phyloP scores from a whole-genome alignment of 1,284 basidiomycete genomes.

The Agroathelia rolfsii region DNA sequence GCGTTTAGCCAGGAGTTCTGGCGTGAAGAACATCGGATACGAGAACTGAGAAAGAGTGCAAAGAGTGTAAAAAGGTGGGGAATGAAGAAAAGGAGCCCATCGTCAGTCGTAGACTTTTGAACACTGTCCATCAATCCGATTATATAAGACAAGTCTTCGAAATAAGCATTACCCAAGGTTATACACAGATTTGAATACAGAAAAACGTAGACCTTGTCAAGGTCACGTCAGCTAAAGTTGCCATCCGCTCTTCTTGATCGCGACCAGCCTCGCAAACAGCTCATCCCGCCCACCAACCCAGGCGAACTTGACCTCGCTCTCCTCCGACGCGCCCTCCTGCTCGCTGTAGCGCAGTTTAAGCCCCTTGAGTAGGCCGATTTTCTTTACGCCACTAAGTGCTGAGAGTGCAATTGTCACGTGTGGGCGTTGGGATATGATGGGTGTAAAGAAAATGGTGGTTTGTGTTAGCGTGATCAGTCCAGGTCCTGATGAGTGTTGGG shows the following conservation, averaged over 20 bases:
- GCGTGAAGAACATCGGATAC: constrained; percentile 69
- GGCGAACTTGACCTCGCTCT: constrained; percentile 42
- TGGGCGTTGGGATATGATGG: constrained; percentile 35
- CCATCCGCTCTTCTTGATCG: constrained; percentile 33
- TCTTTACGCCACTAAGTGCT: constrained; percentile 47
- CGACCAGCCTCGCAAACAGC: constrained; percentile 57
- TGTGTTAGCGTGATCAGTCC: constrained; percentile 50
- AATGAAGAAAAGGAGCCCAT: too few species aligned
- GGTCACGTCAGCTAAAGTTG: too few species aligned
- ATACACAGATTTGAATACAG: too few species aligned
- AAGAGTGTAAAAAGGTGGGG: too few species aligned
- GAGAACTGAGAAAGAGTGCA: too few species aligned
- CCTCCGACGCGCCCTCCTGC: constrained; percentile 18
- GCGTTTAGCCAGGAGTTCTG: constrained; percentile 59
- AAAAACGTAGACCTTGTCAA: constrained; percentile 15
- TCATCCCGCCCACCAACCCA: constrained; percentile 57
- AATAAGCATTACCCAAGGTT: too few species aligned
- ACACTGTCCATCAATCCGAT: too few species aligned
- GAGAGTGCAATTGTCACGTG: constrained; percentile 36
- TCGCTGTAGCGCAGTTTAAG: constrained; percentile 38
- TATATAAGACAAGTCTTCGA: too few species aligned
- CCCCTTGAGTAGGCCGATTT: constrained; percentile 41
- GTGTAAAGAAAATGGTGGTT: constrained; percentile 41
- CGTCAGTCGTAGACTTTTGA: too few species aligned
- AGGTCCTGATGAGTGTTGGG: constrained; percentile 42